Evolutionary conservation across 805 yeast genomes (phyloP).

Genomic region (Kodamaea sagamina): DNA sequence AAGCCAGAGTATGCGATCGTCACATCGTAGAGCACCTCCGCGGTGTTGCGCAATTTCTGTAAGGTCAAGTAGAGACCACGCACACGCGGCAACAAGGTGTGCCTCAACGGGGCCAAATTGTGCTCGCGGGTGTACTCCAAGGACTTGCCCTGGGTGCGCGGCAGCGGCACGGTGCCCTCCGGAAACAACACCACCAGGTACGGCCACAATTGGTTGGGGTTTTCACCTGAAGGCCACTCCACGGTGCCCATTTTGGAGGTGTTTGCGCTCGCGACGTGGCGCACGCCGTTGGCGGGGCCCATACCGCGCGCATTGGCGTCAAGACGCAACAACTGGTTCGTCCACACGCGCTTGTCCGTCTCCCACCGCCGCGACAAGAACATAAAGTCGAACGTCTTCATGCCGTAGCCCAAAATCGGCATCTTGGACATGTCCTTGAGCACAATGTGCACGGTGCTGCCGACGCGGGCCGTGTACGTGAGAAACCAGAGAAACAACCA

Average conservation of each 20-base stretch:
- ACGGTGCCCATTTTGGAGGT: slow-evolving; percentile 10
- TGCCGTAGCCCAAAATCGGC: slow-evolving; percentile 84
- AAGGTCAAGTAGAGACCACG: slow-evolving; percentile 77
- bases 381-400: slow-evolving; percentile 74
- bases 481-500: slow-evolving; percentile 93
- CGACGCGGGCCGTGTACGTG: slow-evolving; percentile 64
- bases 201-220: slow-evolving; percentile 32
- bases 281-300: slow-evolving; percentile 52
- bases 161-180: slow-evolving; percentile 88
- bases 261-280: slow-evolving; percentile 33
- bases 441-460: slow-evolving; percentile 68
- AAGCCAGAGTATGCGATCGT: slow-evolving; percentile 84
- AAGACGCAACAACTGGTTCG: slow-evolving; percentile 54
- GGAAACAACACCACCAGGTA: slow-evolving; percentile 81
- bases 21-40: slow-evolving; percentile 70
- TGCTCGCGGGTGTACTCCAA: slow-evolving; percentile 56
- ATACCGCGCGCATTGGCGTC: slow-evolving; percentile 61
- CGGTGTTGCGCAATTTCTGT: slow-evolving; percentile 52
- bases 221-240: slow-evolving; percentile 36
- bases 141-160: slow-evolving; percentile 60
- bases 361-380: slow-evolving; percentile 87
- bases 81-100: slow-evolving; percentile 78
- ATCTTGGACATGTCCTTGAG: slow-evolving; percentile 74
- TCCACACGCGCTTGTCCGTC: slow-evolving; percentile 62
- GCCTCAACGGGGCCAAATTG: slow-evolving; percentile 50